Percentiles rank a stretch among this genome's conserved stretches.
phyloP scores from a whole-genome alignment of 768 basidiomycete genomes.

The Epithele typhae region DNA sequence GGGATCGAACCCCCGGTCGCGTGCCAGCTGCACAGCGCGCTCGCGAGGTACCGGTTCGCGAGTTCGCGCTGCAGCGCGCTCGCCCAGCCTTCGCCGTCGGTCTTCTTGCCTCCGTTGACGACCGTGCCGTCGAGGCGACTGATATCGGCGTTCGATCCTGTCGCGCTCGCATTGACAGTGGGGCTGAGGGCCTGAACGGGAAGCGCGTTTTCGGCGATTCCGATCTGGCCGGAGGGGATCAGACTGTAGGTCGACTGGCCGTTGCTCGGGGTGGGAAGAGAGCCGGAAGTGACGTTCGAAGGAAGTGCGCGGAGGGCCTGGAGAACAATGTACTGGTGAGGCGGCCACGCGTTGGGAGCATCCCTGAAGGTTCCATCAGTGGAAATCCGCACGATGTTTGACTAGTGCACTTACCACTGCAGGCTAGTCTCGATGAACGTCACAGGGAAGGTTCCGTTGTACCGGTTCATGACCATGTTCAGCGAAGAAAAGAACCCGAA shows the following conservation, averaged over 20 bases:
- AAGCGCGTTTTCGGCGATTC: conserved; percentile 61
- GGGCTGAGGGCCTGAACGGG: conserved; percentile 58
- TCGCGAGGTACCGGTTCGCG: conserved; percentile 81
- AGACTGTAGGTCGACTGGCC: conserved; percentile 61
- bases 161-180: conserved; percentile 43
- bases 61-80: conserved; percentile 61
- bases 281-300: conserved; percentile 55
- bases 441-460: conserved; percentile 82
- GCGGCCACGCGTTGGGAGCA: conserved; percentile 87
- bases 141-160: conserved; percentile 56
- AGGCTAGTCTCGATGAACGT: conserved; percentile 76
- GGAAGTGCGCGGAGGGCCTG: conserved; percentile 75
- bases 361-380: conserved; percentile 51
- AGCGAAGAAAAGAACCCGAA: conserved; percentile 71
- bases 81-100: conserved; percentile 60
- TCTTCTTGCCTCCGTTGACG: conserved; percentile 64
- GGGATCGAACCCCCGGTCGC: conserved; percentile 86
- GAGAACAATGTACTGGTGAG: conserved; percentile 77
- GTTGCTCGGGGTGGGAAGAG: conserved; percentile 46
- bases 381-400: neutral
- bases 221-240: conserved; percentile 79
- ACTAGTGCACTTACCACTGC: conserved; percentile 57
- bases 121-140: conserved; percentile 53
- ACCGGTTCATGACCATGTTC: conserved; percentile 76
- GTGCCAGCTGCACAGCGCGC: conserved; percentile 87